A percentile compares a stretch with the other conserved stretches of the same genome.
phyloP scores from a whole-genome alignment of 495 filamentous ascomycete genomes.

The Talaromyces liani region DNA sequence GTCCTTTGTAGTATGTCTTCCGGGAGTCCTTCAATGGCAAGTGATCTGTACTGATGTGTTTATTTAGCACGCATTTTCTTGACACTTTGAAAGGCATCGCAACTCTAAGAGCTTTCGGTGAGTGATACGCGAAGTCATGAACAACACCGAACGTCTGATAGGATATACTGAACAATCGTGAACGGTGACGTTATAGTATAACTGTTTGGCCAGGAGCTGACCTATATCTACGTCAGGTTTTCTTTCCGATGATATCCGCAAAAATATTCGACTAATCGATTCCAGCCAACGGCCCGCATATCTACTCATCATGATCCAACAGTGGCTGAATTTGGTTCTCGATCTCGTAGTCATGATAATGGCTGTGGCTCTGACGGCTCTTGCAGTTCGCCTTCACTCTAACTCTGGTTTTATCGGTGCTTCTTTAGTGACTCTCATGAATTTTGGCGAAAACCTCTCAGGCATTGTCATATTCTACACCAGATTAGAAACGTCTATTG shows the following conservation, averaged over 20 bases:
- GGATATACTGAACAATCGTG: not conserved
- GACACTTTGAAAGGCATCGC: constrained; percentile 56
- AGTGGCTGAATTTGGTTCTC: constrained; percentile 64
- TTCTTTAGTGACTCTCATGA: constrained; percentile 48
- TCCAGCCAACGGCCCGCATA: constrained; percentile 46
- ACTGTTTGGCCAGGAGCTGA: not conserved
- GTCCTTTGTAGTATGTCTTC: constrained; percentile 47
- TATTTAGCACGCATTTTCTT: constrained; percentile 50
- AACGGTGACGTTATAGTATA: not conserved
- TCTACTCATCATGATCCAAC: constrained; percentile 55
- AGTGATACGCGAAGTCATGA: constrained; percentile 45
- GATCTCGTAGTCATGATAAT: constrained; percentile 51
- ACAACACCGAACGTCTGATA: not conserved
- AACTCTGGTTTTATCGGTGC: constrained; percentile 47
- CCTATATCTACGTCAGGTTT: not conserved
- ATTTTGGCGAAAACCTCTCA: constrained; percentile 43
- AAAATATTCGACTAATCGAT: constrained; percentile 54
- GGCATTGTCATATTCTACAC: constrained; percentile 48
- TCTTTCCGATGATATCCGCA: constrained; percentile 12
- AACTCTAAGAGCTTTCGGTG: constrained; percentile 65
- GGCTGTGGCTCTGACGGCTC: constrained; percentile 39
- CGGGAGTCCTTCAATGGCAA: not conserved
- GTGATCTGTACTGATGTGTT: not conserved
- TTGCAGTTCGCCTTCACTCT: constrained; percentile 36
- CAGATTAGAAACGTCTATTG: constrained; percentile 48